Evolutionary conservation across 192 early-diverging fungal species (phyloP), one percentile per base, ranked within the genome.

Genomic region (Linnemannia schmuckeri): DNA sequence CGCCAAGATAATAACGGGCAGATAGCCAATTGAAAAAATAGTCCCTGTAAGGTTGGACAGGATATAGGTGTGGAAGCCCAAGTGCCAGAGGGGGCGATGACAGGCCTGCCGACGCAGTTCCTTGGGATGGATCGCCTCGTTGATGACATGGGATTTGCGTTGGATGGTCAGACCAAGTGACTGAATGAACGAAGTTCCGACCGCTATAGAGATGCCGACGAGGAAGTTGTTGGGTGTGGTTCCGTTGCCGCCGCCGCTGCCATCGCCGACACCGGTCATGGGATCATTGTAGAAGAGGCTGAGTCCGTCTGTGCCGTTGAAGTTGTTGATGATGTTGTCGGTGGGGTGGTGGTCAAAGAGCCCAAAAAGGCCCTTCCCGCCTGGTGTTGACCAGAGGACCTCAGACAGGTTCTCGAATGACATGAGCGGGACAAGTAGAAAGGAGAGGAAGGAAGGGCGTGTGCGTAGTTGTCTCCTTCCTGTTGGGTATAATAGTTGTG

Each of bases 1-100:
- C 17, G 95, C 95, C 22, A 95, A 87, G 66, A 95, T 95, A 76
- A 95, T 93, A 17, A 96, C 94, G 3, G 95, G 95, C 17, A 96
- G 90, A 72, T 95, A 93, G 74, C 94, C 95, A 68, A 96, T 93
- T 0, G 95, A 93, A 46, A 96, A 92, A 10, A 93, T 88, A 0
- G 95, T 94, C 66, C 94, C 94, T 24, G 92, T 93, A 13, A 94
- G 92, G 44, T 94, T 95, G 57, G 94, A 93, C 49, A 93, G 75
- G 73, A 96, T 88, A 71, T 94, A 95, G 30, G 93, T 91, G 35
- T 87, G 90, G 80, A 95, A 91, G 33, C 94, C 94, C 12, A 89
- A 63, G 76, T 93, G 92, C 95, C 95, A 96, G 54, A 95, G 87
- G 1, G 92, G 93, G 10, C 90, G 87, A 12, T 88, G 80, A 83